Base-by-base conservation (phyloP, 257 asterid genomes). In the Solanum paucissectum region DNA sequence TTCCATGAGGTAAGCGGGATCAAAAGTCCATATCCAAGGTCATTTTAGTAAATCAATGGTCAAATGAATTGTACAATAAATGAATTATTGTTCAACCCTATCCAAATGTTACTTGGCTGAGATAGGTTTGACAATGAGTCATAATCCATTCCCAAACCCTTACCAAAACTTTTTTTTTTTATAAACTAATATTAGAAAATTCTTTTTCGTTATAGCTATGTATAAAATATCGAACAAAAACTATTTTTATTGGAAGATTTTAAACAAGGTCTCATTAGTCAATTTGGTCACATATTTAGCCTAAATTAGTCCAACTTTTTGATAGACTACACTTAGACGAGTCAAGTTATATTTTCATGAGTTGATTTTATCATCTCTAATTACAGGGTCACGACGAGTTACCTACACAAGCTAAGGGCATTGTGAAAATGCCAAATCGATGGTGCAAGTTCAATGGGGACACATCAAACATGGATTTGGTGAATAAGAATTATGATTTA, bases 351-450 rank as follows among this genome's bases (percentile, higher is more conserved):
- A 72, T 73, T 73, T 73, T 73, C 9, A 73, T 29, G 46, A 2
- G 29, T n/a, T 73, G n/a, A 36, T 74, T 36, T 36, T 74, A 36
- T 21, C 32, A 21, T 25, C 32, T 11, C 10, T 36, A 5, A 74
- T 95, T 94, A 11, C 46, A 88, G 37, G 94, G 92, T 4, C 68
- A 88, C 0, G 87, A 88, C 2, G 83, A 85, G 5, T 87, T 32
- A 40, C 97, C 95, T 4, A 58, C 88, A 29, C 87, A 55, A 11
- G 96, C 95, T 27, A 91, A 89, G 37, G 92, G 93, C 7, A 75
- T 84, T 3, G 87, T 87, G 9, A 37, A n/a, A 10, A 90, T 91
- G 93, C 93, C 93, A 0, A 38, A 33, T 16, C 18, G 92, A 18
- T 92, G 93, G 94, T 91, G 93, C 75, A 64, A 90, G 2, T 90